A percentile compares a stretch with the other conserved stretches of the same genome.
These are phyloP conservation scores for Pyrenochaeta sp. DNA, from an alignment of 2,329 filamentous ascomycete species.

Conservation along the genomic window DNA sequence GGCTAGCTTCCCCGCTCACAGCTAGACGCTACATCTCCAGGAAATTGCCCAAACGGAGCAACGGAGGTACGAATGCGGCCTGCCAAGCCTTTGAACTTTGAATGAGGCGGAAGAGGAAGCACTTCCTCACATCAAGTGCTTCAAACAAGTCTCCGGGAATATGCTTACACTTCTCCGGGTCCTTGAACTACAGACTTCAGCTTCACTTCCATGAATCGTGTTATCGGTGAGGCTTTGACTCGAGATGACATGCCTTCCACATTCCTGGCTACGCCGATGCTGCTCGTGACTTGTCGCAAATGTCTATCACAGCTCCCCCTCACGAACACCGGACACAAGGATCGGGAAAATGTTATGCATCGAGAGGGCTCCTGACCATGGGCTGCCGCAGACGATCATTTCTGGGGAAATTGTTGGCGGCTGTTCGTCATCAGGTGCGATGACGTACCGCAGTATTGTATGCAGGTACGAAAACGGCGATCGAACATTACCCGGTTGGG, in stretches of 20 bases:
- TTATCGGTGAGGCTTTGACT: background rate
- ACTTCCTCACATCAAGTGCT: background rate
- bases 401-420: background rate
- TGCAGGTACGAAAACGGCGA: slow-evolving; percentile 1
- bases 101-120: background rate
- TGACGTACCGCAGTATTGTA: background rate
- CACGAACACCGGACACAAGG: background rate
- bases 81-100: background rate
- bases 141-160: background rate
- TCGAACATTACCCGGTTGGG: background rate
- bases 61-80: background rate
- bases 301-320: background rate
- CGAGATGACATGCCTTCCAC: too few relatives aligned
- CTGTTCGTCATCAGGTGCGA: background rate
- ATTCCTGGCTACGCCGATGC: background rate
- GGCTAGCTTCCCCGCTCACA: background rate
- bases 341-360: background rate
- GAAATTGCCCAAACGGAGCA: background rate
- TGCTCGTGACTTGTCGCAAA: background rate
- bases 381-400: background rate
- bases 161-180: background rate
- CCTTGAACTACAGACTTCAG: background rate
- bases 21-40: background rate
- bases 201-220: background rate
- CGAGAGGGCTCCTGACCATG: background rate